Conservation (phyloP, 2,329 filamentous ascomycete species). For the Exserohilum rostratum region DNA sequence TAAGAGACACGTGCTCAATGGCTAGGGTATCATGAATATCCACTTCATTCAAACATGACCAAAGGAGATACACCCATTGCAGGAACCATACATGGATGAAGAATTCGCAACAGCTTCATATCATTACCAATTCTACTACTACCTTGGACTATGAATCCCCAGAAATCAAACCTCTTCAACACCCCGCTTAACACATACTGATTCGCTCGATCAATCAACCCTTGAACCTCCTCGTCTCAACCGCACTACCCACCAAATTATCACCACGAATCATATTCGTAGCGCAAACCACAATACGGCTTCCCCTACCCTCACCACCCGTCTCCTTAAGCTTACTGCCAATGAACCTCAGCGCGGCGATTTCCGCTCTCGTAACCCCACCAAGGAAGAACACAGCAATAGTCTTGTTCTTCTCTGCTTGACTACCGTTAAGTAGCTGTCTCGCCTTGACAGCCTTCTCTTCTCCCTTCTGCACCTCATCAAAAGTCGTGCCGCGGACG, state of each 20-base stretch:
- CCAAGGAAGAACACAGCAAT: conserved; percentile 97
- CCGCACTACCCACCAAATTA: conserved; percentile 82
- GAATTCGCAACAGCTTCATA: no score
- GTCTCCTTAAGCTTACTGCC: conserved; percentile 75
- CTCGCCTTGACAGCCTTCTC: conserved; percentile 90
- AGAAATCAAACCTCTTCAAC: background rate
- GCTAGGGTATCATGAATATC: no score
- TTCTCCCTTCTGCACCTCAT: conserved; percentile 88
- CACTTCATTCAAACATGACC: no score
- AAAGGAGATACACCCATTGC: no score
- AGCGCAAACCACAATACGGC: conserved; percentile 88
- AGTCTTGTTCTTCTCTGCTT: conserved; percentile 66
- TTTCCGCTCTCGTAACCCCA: conserved; percentile 95
- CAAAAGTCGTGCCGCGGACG: conserved; percentile 86
- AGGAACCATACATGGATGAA: no score
- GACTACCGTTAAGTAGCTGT: conserved; percentile 75
- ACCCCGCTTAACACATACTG: background rate
- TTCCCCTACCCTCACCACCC: conserved; percentile 66
- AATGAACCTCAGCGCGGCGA: conserved; percentile 72
- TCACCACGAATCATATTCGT: conserved; percentile 91
- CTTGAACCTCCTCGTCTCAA: conserved; percentile 65
- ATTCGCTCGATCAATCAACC: background rate
- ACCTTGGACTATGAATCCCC: background rate
- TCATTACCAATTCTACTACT: no score
- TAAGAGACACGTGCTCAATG: no score